Percentiles rank a stretch among this genome's conserved stretches.
Evolutionary conservation across 768 basidiomycete species (phyloP).

Genomic region (Suillus alpinus): DNA sequence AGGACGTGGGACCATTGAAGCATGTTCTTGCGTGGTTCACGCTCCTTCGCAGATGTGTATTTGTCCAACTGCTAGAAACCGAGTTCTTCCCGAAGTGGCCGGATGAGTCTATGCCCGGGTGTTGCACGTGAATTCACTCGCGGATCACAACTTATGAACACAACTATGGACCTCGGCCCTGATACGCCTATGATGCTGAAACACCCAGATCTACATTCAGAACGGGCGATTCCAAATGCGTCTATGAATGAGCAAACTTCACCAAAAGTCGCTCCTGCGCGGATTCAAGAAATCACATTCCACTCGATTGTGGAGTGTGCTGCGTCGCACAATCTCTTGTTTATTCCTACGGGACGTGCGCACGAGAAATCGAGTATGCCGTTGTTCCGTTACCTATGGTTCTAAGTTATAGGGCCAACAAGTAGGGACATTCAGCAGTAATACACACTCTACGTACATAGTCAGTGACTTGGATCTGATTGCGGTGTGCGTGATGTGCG

Average conservation of each 20-base stretch:
- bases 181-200: constrained; percentile 66
- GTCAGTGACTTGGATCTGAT: neutral
- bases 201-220: constrained; percentile 64
- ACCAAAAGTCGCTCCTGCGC: constrained; percentile 41
- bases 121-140: constrained; percentile 80
- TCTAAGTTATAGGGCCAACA: constrained; percentile 51
- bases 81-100: constrained; percentile 99
- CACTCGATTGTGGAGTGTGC: constrained; percentile 86
- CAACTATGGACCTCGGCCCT: constrained; percentile 82
- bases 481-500: neutral
- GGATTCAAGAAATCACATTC: constrained; percentile 86
- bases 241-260: constrained; percentile 27
- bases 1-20: constrained; percentile 81
- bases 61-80: constrained; percentile 80
- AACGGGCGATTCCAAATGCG: constrained; percentile 31
- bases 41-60: constrained; percentile 70
- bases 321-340: constrained; percentile 80
- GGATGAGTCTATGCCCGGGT: constrained; percentile 62
- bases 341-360: constrained; percentile 83
- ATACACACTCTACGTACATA: neutral
- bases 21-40: constrained; percentile 74
- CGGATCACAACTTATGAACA: constrained; percentile 92
- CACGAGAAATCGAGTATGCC: constrained; percentile 89
- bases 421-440: constrained; percentile 8
- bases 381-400: constrained; percentile 94